Percentiles rank a stretch among this genome's conserved stretches.
Evolutionary conservation across 345 rosid genomes (phyloP).

Genomic region (Limnanthes douglasii): DNA sequence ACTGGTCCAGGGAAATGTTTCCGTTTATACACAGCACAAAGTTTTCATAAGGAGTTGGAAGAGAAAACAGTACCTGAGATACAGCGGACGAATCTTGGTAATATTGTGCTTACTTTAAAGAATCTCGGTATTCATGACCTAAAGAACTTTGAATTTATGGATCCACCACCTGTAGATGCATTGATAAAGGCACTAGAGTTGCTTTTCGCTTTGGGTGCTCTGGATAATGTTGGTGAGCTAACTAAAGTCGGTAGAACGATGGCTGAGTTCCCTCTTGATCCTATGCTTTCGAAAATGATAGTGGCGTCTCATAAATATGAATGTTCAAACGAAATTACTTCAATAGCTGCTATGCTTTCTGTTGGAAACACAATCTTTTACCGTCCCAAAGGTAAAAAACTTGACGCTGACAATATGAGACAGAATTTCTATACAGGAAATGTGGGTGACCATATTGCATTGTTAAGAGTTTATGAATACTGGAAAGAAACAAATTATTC

Average conservation of each 20-base stretch:
- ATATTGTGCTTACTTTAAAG: slow-evolving; percentile 74
- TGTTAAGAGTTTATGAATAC: slow-evolving; percentile 65
- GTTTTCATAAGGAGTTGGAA: slow-evolving; percentile 59
- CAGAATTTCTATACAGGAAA: slow-evolving; percentile 68
- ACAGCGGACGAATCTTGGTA: slow-evolving; percentile 83
- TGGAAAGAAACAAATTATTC: slow-evolving; percentile 89
- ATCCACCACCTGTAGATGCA: slow-evolving; percentile 81
- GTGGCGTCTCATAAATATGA: slow-evolving; percentile 71
- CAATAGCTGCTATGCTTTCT: slow-evolving; percentile 82
- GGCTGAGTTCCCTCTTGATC: slow-evolving; percentile 97
- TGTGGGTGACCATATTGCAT: slow-evolving; percentile 83
- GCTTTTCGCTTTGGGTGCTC: slow-evolving; percentile 72
- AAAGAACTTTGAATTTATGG: slow-evolving; percentile 83
- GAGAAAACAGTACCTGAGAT: slow-evolving; percentile 86
- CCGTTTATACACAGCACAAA: slow-evolving; percentile 54
- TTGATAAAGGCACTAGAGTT: slow-evolving; percentile 66
- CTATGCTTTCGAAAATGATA: slow-evolving; percentile 79
- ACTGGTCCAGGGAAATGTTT: slow-evolving; percentile 94
- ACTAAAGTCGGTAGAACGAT: slow-evolving; percentile 83
- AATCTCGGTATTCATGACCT: slow-evolving; percentile 91
- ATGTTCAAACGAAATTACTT: slow-evolving; percentile 73
- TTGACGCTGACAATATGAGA: slow-evolving; percentile 81
- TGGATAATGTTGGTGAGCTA: slow-evolving; percentile 66
- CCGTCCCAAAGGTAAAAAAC: slow-evolving; percentile 87
- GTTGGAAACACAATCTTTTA: slow-evolving; percentile 83